Conservation (phyloP, 2,329 filamentous ascomycete genomes). For the Beauveria scarabaeidicola region DNA sequence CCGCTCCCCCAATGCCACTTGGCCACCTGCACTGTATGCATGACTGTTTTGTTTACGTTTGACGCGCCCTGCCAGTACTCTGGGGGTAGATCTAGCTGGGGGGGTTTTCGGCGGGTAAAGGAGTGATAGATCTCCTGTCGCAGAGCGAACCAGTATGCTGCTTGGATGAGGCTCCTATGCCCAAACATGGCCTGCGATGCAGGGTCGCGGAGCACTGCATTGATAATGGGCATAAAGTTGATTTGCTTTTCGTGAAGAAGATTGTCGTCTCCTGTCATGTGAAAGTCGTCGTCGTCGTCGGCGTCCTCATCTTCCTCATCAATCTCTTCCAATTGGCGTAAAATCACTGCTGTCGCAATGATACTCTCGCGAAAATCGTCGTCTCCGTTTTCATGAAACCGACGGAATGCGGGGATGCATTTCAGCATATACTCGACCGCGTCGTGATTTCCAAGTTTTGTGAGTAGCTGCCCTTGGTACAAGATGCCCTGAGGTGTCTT, state of each 20-base stretch:
- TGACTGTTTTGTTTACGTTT: slow-evolving; percentile 30
- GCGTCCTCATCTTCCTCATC: slow-evolving; percentile 26
- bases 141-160: slow-evolving; percentile 34
- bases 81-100: slow-evolving; percentile 27
- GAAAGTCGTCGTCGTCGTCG: slow-evolving; percentile 6
- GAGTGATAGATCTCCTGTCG: slow-evolving; percentile 34
- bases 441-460: slow-evolving; percentile 27
- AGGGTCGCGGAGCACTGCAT: slow-evolving; percentile 29
- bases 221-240: slow-evolving; percentile 33
- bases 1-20: slow-evolving; percentile 33
- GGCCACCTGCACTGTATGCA: slow-evolving; percentile 32
- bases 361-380: slow-evolving; percentile 32
- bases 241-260: slow-evolving; percentile 19
- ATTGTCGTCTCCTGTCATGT: slow-evolving; percentile 4
- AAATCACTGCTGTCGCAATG: slow-evolving; percentile 32
- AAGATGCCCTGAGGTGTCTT: slow-evolving; percentile 26
- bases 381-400: slow-evolving; percentile 28
- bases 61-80: slow-evolving; percentile 28
- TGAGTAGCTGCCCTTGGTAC: slow-evolving; percentile 30
- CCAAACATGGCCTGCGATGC: slow-evolving; percentile 29
- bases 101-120: slow-evolving; percentile 29
- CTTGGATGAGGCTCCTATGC: slow-evolving; percentile 28
- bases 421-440: slow-evolving; percentile 32
- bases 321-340: slow-evolving; percentile 33
- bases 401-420: slow-evolving; percentile 30